Conservation (phyloP, 495 filamentous ascomycete species). For the Talaromyces ruber region DNA sequence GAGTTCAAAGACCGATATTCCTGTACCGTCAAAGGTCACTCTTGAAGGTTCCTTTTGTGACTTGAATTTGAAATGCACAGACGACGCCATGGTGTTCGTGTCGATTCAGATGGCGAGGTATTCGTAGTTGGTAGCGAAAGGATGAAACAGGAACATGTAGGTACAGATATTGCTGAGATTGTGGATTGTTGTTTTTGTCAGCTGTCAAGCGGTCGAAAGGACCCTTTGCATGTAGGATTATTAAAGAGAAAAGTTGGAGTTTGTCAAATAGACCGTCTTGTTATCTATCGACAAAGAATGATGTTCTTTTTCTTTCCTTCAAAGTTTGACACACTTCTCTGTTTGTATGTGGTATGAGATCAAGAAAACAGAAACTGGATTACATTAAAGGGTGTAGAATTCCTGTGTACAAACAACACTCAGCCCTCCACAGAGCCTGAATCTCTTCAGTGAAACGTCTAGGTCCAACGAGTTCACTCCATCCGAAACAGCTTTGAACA, state of each 20-base stretch:
- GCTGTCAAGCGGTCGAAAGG: not conserved
- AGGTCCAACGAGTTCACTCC: not conserved
- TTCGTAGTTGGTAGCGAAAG: constrained; percentile 1
- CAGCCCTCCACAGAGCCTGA: not conserved
- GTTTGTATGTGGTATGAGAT: constrained; percentile 2
- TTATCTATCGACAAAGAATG: constrained; percentile 8
- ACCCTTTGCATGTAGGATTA: constrained; percentile 3
- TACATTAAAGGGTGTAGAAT: constrained; percentile 3
- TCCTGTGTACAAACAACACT: constrained; percentile 4
- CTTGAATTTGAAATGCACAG: constrained; percentile 99
- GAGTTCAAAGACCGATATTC: constrained; percentile 96
- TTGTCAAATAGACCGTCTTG: constrained; percentile 7
- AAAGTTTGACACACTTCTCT: not conserved
- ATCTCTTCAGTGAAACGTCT: constrained; percentile 1
- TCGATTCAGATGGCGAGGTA: constrained; percentile 19
- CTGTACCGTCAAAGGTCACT: constrained; percentile 95
- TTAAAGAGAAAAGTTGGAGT: not conserved
- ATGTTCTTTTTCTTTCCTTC: constrained; percentile 2
- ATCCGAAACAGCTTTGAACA: not conserved
- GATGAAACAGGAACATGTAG: not conserved
- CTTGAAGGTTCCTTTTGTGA: constrained; percentile 91
- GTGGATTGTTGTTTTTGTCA: not conserved
- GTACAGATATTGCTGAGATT: not conserved
- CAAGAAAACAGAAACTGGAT: constrained; percentile 1
- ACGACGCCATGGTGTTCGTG: constrained; percentile 74